Conservation (phyloP, 306 rosid species). For the Quercus wislizeni region DNA sequence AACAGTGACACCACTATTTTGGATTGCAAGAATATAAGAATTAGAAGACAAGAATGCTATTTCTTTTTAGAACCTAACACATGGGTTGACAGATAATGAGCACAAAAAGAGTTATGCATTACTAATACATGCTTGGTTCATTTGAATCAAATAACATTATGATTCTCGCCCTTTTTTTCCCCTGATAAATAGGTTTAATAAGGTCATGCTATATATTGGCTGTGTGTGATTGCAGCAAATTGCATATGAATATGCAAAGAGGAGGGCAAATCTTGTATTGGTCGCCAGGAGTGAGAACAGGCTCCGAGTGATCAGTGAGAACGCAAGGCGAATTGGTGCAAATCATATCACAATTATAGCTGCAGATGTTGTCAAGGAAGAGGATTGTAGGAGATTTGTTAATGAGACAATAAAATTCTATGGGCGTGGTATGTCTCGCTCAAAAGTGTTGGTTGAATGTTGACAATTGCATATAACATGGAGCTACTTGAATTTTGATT, state of each 20-base stretch:
- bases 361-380: slow-evolving; percentile 92
- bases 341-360: slow-evolving; percentile 64
- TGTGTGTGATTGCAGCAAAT: slow-evolving; percentile 54
- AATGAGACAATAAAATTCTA: slow-evolving; percentile 42
- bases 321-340: slow-evolving; percentile 68
- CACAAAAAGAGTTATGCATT: no score
- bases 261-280: slow-evolving; percentile 65
- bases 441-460: neutral
- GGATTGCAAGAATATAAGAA: neutral
- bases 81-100: no score
- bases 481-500: no score
- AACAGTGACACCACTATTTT: neutral
- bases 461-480: no score
- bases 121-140: neutral
- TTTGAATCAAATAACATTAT: neutral
- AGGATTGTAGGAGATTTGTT: slow-evolving; percentile 74
- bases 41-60: neutral
- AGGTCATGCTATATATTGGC: neutral
- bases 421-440: slow-evolving; percentile 53
- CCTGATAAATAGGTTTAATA: neutral
- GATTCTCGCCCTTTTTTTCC: no score
- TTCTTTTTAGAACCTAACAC: neutral
- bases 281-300: slow-evolving; percentile 79
- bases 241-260: slow-evolving; percentile 83
- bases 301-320: slow-evolving; percentile 60